Evolutionary conservation across 176 grass and related monocot species (phyloP).

Genomic region (Bothriochloa decipiens): DNA sequence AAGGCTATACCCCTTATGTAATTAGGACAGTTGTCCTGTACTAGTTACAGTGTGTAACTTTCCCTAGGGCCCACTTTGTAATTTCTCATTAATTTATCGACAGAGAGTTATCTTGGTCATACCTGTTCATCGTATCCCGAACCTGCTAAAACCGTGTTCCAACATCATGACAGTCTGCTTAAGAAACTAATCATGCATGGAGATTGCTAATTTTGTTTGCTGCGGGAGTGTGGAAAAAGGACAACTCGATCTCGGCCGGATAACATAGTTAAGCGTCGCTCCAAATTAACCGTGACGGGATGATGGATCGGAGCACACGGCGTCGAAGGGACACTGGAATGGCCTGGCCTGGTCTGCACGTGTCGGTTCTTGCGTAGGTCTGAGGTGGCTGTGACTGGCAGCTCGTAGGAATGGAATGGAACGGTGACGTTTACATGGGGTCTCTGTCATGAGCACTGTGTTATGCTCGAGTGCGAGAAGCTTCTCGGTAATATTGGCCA

Average conservation of each 20-base stretch:
- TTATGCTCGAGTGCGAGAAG: background rate
- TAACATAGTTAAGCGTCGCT: background rate
- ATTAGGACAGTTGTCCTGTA: too few species aligned
- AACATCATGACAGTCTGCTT: background rate
- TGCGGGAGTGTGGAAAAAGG: background rate
- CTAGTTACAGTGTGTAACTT: too few species aligned
- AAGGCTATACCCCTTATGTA: too few species aligned
- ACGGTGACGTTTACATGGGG: background rate
- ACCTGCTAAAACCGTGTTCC: too few species aligned
- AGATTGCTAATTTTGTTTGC: background rate
- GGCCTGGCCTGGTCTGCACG: background rate
- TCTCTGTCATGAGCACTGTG: background rate
- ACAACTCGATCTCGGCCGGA: background rate
- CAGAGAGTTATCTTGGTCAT: too few species aligned
- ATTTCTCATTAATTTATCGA: too few species aligned
- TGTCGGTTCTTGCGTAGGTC: conserved; percentile 27
- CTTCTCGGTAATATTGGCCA: background rate
- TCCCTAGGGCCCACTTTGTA: too few species aligned
- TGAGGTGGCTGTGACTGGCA: conserved; percentile 23
- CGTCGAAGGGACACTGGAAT: background rate
- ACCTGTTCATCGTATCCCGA: too few species aligned
- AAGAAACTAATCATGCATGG: background rate
- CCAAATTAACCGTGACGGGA: background rate
- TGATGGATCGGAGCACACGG: background rate
- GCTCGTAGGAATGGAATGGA: background rate